These are phyloP conservation scores for Lactarius pseudohatsudake DNA, from an alignment of 768 basidiomycete genomes.

Conservation along the genomic window DNA sequence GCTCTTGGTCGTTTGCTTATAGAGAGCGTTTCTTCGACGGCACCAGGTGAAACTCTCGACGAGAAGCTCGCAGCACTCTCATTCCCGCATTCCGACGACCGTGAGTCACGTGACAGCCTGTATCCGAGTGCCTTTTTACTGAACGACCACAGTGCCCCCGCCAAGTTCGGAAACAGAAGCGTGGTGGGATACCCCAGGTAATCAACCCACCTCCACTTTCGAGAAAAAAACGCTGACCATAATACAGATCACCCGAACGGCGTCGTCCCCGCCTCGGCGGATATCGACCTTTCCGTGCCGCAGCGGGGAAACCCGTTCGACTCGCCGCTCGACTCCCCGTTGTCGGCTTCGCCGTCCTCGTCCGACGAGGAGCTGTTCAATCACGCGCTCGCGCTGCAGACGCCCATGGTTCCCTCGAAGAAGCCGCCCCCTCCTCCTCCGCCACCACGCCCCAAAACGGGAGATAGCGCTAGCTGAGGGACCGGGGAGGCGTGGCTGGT, in stretches of 20 bases:
- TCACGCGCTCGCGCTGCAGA: constrained; percentile 67
- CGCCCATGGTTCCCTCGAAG: constrained; percentile 55
- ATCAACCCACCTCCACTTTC: constrained; percentile 33
- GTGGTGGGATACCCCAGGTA: constrained; percentile 78
- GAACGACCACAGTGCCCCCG: constrained; percentile 60
- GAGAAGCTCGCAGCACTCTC: constrained; percentile 65
- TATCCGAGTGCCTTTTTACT: constrained; percentile 7
- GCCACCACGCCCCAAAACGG: constrained; percentile 24
- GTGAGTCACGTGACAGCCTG: constrained; percentile 37
- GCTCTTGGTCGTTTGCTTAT: constrained; percentile 67
- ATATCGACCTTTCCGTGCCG: constrained; percentile 31
- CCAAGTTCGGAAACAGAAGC: constrained; percentile 74
- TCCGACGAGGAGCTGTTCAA: constrained; percentile 82
- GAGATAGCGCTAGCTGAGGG: constrained; percentile 18
- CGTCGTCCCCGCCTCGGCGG: constrained; percentile 45
- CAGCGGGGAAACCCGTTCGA: constrained; percentile 67
- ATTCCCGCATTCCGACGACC: constrained; percentile 46
- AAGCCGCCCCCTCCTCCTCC: constrained; percentile 34
- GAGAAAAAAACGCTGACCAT: background rate
- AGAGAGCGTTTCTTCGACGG: constrained; percentile 59
- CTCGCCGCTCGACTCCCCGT: constrained; percentile 59
- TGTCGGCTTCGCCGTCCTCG: constrained; percentile 76
- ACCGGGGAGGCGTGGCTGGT: background rate
- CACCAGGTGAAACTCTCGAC: constrained; percentile 65
- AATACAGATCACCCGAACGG: constrained; percentile 58